A percentile compares a stretch with the other conserved stretches of the same genome.
Conservation (phyloP, 140 eudicot species). For the Anethum foeniculum region DNA sequence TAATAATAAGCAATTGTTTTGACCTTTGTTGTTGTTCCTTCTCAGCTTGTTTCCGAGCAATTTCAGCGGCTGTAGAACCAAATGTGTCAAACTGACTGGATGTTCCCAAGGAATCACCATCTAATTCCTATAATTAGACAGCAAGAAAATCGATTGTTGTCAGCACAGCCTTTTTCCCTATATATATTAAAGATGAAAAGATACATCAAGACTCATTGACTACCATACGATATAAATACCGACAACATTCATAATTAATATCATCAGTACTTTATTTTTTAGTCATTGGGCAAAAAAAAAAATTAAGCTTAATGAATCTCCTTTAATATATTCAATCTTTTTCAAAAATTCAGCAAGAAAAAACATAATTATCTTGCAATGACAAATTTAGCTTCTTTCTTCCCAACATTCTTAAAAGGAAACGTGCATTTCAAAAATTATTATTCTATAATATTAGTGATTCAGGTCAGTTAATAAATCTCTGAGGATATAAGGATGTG, state of each 20-base stretch:
- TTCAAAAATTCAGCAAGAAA: background rate
- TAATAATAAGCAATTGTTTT: conserved; percentile 3
- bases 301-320: background rate
- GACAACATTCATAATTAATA: background rate
- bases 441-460: background rate
- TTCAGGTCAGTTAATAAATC: background rate
- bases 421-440: background rate
- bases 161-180: background rate
- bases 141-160: background rate
- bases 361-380: too few relatives aligned
- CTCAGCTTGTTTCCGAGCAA: conserved; percentile 81
- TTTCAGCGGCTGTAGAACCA: conserved; percentile 87
- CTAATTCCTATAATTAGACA: conserved; percentile 55
- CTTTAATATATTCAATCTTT: background rate
- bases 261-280: background rate
- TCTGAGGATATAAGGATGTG: background rate
- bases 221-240: background rate
- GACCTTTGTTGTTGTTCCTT: conserved; percentile 87
- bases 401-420: too few relatives aligned
- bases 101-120: conserved; percentile 74
- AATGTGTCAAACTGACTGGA: conserved; percentile 90
- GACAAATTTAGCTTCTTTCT: too few relatives aligned
- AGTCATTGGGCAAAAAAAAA: background rate
- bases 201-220: background rate
- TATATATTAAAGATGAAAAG: background rate